Conservation (phyloP, 805 yeast genomes). For the Hanseniaspora hatyaiensis region DNA sequence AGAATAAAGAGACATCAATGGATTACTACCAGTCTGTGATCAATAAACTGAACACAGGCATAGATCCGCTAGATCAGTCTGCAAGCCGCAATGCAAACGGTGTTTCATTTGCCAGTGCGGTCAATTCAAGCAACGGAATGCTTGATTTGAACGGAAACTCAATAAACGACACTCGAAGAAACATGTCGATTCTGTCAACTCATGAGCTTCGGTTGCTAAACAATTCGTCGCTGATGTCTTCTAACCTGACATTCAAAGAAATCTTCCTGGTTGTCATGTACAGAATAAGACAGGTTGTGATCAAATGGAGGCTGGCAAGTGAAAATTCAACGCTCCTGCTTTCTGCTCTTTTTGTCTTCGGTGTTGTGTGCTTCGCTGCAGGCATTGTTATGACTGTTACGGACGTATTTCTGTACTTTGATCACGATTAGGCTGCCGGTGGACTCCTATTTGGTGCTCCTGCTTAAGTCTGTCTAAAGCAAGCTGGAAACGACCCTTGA, state of each 20-base stretch:
- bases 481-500: background rate
- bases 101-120: no score
- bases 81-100: no score
- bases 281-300: constrained; percentile 16
- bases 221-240: background rate
- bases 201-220: constrained; percentile 4
- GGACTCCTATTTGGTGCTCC: background rate
- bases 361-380: constrained; percentile 9
- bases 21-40: constrained; percentile 16
- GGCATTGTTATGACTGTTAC: constrained; percentile 17
- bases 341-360: constrained; percentile 16
- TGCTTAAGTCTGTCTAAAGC: background rate
- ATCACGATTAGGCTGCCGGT: background rate
- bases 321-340: constrained; percentile 16
- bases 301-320: constrained; percentile 18
- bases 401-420: constrained; percentile 14
- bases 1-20: no score
- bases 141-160: no score
- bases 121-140: no score
- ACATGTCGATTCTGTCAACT: constrained; percentile 13
- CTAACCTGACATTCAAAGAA: constrained; percentile 8
- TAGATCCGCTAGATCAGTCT: background rate
- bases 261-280: constrained; percentile 13
- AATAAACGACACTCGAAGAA: constrained; percentile 4
- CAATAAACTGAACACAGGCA: constrained; percentile 1